phyloP scores from a whole-genome alignment of 768 basidiomycete species.

The Piloderma croceum region DNA sequence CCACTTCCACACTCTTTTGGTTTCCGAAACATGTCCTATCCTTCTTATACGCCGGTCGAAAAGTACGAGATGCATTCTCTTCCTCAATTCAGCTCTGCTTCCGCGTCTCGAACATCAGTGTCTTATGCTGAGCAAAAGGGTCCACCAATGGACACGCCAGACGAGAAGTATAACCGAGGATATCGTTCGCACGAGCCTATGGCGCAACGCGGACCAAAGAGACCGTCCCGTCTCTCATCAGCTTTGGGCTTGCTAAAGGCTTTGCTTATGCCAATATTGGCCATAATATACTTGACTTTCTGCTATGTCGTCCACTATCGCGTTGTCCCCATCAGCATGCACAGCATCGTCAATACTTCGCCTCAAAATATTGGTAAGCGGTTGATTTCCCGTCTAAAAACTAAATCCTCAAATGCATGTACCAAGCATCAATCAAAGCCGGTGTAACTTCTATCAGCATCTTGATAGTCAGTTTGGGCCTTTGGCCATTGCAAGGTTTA shows the following conservation, averaged over 20 bases:
- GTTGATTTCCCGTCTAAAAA: not conserved
- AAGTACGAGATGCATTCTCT: too few species aligned
- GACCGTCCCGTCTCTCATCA: too few species aligned
- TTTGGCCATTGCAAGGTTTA: not conserved
- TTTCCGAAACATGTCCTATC: too few species aligned
- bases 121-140: not conserved
- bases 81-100: too few species aligned
- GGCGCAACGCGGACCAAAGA: too few species aligned
- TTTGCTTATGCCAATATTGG: not conserved
- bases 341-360: too few species aligned
- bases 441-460: not conserved
- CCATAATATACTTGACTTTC: not conserved
- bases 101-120: not conserved
- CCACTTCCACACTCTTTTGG: too few species aligned
- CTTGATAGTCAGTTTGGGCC: not conserved
- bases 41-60: too few species aligned
- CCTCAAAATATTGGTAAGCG: not conserved
- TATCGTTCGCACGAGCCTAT: not conserved
- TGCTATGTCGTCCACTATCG: not conserved
- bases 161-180: not conserved
- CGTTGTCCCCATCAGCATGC: not conserved
- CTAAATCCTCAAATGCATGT: not conserved
- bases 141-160: not conserved
- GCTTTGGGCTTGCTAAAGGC: not conserved
- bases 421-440: not conserved